Evolutionary conservation across 2,329 filamentous ascomycete genomes (phyloP), one percentile per base, ranked within the genome.

Genomic region (Fusarium chaquense): DNA sequence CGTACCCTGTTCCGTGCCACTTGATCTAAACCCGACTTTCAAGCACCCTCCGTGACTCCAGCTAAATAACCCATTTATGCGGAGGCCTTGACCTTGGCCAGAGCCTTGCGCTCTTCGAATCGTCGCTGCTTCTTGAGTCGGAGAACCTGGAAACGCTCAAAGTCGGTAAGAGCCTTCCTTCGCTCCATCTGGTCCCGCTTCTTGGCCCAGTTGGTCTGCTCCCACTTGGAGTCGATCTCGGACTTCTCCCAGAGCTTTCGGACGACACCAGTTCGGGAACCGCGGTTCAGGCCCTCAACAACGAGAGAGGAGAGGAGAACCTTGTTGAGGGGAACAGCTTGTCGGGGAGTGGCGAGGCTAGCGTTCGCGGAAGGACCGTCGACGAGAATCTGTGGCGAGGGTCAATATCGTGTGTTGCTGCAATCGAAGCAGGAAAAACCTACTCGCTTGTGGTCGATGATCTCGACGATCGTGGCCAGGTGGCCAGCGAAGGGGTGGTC

Each of bases 371-470:
- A 92, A 81, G 95, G 94, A 83, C 95, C 95, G 84, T 99, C 96
- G 82, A 99, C 89, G 82, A 99, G 91, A 85, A 94, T 93, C 96
- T 99, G 71, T 64, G 59, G 73, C 59, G 65, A 28, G 41, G 46
- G 72, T 78, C 72, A 78, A 76, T 74, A 73, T 65, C 57, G 63
- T 57, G 38, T 49, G 46, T 54, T 49, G 45, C 40, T 47, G 38
- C 58, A 64, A 55, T 50, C 51, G 53, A 54, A 52, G 55, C 61
- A 53, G 50, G 50, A 50, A 61, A 52, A 81, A 93, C 96, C 83
- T 97, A 99, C 96, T 86, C 96, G 94, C 90, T 97, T 98, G 92
- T 99, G 95, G 87, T 99, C 96, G 87, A 99, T 96, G 85, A 99
- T 98, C 91, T 99, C 95, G 85, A 97, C 94, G 81, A 99, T 95